phyloP scores from a whole-genome alignment of 805 yeast species.

The Lipomyces sp. region DNA sequence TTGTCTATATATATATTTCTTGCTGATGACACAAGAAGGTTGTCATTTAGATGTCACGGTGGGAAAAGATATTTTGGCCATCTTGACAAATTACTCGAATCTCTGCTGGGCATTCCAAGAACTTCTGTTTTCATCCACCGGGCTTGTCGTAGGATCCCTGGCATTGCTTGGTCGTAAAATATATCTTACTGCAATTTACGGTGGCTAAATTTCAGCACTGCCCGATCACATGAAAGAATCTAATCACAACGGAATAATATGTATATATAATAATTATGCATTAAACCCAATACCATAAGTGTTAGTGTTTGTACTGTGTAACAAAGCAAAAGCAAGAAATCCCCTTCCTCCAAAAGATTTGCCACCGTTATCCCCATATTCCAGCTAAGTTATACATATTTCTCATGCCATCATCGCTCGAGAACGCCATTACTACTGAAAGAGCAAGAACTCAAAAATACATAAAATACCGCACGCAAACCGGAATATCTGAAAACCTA shows the following conservation, averaged over 20 bases:
- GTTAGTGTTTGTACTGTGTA: not conserved
- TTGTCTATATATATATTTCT: too few relatives aligned
- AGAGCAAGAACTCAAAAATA: not conserved
- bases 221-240: too few relatives aligned
- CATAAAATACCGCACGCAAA: not conserved
- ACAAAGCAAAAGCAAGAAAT: not conserved
- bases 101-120: too few relatives aligned
- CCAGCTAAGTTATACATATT: not conserved
- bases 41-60: too few relatives aligned
- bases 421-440: not conserved
- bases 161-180: too few relatives aligned
- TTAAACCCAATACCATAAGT: not conserved
- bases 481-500: not conserved
- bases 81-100: too few relatives aligned
- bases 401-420: not conserved
- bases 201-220: too few relatives aligned
- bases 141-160: not conserved
- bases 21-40: too few relatives aligned
- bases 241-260: not conserved
- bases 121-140: not conserved
- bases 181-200: too few relatives aligned
- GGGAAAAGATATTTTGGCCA: too few relatives aligned
- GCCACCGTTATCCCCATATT: not conserved
- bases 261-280: not conserved
- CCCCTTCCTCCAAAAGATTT: not conserved